Conservation (phyloP, 2,329 filamentous ascomycete genomes). For the Penicillium sp. region DNA sequence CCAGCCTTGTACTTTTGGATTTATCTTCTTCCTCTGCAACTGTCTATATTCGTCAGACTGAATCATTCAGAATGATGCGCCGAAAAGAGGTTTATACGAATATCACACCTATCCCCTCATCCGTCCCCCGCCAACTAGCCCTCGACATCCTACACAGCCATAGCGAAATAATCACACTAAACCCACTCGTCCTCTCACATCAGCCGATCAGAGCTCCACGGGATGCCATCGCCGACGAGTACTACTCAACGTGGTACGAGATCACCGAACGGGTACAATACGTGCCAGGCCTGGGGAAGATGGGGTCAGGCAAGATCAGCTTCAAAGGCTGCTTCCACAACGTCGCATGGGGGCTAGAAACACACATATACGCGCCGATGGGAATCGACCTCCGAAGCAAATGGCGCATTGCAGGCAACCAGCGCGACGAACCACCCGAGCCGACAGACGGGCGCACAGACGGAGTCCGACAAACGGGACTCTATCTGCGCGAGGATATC, state of each 20-base stretch:
- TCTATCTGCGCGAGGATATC: constrained; percentile 83
- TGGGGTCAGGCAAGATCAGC: constrained; percentile 64
- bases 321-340: constrained; percentile 82
- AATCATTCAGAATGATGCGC: constrained; percentile 14
- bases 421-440: constrained; percentile 67
- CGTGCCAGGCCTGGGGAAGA: constrained; percentile 58
- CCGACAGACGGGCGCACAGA: constrained; percentile 62
- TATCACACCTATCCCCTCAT: constrained; percentile 70
- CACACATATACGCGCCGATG: constrained; percentile 78
- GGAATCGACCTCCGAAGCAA: constrained; percentile 75
- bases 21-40: too few species aligned
- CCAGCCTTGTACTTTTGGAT: neutral
- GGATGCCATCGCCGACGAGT: constrained; percentile 68
- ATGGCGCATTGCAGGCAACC: constrained; percentile 71
- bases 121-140: constrained; percentile 67
- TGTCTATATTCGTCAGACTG: neutral
- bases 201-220: constrained; percentile 65
- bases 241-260: constrained; percentile 71
- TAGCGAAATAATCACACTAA: constrained; percentile 80
- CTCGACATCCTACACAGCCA: constrained; percentile 75
- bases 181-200: constrained; percentile 74
- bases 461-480: constrained; percentile 62
- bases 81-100: constrained; percentile 51
- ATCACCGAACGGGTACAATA: constrained; percentile 75
- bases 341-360: constrained; percentile 69